A percentile compares a stretch with the other conserved stretches of the same genome.
Conservation (phyloP, 257 asterid species). For the Solanum gracilifrons region DNA sequence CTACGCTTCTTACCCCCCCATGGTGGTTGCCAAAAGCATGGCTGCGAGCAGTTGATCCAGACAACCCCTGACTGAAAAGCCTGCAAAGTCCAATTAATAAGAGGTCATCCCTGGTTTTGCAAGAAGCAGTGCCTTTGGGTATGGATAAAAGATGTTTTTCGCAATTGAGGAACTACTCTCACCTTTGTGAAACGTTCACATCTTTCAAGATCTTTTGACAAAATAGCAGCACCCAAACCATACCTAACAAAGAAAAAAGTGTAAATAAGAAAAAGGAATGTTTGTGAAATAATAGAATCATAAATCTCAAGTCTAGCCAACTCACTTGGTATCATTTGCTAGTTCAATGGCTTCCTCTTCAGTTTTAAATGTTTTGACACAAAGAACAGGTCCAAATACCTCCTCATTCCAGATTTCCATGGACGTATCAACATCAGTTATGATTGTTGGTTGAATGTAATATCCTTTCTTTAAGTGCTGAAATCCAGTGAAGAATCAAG, state of each 20-base stretch:
- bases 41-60: slow-evolving; percentile 98
- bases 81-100: slow-evolving; percentile 21
- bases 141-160: not conserved
- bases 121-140: not conserved
- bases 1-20: slow-evolving; percentile 99
- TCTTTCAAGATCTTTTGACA: slow-evolving; percentile 75
- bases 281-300: not conserved
- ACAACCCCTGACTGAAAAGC: slow-evolving; percentile 82
- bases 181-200: slow-evolving; percentile 84
- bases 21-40: slow-evolving; percentile 96
- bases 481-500: slow-evolving; percentile 4
- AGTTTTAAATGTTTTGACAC: slow-evolving; percentile 80
- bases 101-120: not conserved
- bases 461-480: slow-evolving; percentile 88
- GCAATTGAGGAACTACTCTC: slow-evolving; percentile 2
- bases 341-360: slow-evolving; percentile 94
- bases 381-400: slow-evolving; percentile 96
- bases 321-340: slow-evolving; percentile 89
- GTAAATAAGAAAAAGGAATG: not conserved
- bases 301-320: not conserved
- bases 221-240: slow-evolving; percentile 81
- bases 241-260: slow-evolving; percentile 26
- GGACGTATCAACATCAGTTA: slow-evolving; percentile 62
- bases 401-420: slow-evolving; percentile 99
- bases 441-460: slow-evolving; percentile 63